Evolutionary conservation across 2,329 filamentous ascomycete species (phyloP), one percentile per base, ranked within the genome.

Genomic region (Talaromyces islandicus): DNA sequence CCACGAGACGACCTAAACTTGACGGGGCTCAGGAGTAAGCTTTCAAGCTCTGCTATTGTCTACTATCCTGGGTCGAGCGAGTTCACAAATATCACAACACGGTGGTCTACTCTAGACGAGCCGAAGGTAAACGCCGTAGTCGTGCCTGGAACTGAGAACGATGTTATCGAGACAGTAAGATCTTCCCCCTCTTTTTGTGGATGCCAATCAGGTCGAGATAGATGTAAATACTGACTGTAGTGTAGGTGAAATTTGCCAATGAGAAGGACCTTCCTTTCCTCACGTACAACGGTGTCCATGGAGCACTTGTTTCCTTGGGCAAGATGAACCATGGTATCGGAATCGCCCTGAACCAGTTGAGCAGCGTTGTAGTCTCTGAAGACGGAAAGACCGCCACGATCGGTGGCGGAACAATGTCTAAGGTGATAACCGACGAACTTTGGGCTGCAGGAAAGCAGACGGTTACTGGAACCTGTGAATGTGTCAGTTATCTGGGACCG

Each of bases 391-490:
- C 77, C 0, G 82, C 73, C n/a, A 81, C 66, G 0, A 72, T 84
- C 58, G 78, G 73, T 2, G 82, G 81, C 10, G 82, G 83, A 1
- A 73, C 74, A 7, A 70, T 73, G 52, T 78, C 77, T 24, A 81
- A 81, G 61, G 65, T 70, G 1, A 70, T 85, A 55, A 80, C 73
- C 0, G 77, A 83, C 58, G 66, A 70, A 1, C 76, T 85, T 3
- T 84, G 80, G 81, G 74, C 67, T 0, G 76, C 73, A 0, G 79
- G 78, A 27, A 83, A 83, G 66, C 80, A 83, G 67, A 80, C 80
- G 5, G 77, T 78, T 78, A 64, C 56, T 67, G 50, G 52, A 56
- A 48, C 14, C 9, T 85, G 83, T 64, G 81, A 83, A 68, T 84
- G 81, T 62, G 76, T 78, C 29, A 75, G 80, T 56, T 66, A 74